Percentiles rank a stretch among this genome's conserved stretches.
Conservation (phyloP, 192 early-diverging fungal genomes). For the Entomortierella beljakovae region DNA sequence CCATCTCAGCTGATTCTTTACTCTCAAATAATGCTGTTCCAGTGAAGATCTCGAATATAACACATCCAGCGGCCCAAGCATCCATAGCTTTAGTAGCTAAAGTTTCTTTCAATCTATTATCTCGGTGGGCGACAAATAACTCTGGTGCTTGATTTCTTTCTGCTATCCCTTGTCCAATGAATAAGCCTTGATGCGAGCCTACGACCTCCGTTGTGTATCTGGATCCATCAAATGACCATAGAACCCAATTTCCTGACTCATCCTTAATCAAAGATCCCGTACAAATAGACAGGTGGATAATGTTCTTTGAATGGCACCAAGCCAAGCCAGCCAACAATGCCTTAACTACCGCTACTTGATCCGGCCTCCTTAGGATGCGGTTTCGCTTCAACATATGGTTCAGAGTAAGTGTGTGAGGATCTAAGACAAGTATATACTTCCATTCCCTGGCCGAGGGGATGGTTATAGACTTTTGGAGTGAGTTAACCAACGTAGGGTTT, state of each 20-base stretch:
- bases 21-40: constrained; percentile 45
- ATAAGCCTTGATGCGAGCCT: constrained; percentile 30
- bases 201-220: constrained; percentile 51
- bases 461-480: constrained; percentile 49
- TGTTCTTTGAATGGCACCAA: constrained; percentile 53
- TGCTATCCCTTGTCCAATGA: constrained; percentile 39
- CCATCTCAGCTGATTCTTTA: constrained; percentile 47
- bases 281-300: constrained; percentile 48
- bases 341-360: constrained; percentile 29
- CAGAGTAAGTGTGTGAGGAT: constrained; percentile 41
- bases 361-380: constrained; percentile 22
- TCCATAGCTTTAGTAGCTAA: constrained; percentile 41
- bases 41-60: constrained; percentile 46
- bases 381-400: constrained; percentile 29
- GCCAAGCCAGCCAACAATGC: constrained; percentile 42
- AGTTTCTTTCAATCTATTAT: constrained; percentile 26
- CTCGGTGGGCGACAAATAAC: constrained; percentile 27
- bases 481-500: constrained; percentile 47
- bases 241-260: constrained; percentile 47
- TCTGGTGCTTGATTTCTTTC: constrained; percentile 45
- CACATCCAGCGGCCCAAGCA: constrained; percentile 55
- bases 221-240: constrained; percentile 51
- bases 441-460: constrained; percentile 49
- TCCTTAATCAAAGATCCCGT: constrained; percentile 43
- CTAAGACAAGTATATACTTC: constrained; percentile 46